phyloP scores from a whole-genome alignment of 2,329 filamentous ascomycete genomes.

The Epichloe hybrida region DNA sequence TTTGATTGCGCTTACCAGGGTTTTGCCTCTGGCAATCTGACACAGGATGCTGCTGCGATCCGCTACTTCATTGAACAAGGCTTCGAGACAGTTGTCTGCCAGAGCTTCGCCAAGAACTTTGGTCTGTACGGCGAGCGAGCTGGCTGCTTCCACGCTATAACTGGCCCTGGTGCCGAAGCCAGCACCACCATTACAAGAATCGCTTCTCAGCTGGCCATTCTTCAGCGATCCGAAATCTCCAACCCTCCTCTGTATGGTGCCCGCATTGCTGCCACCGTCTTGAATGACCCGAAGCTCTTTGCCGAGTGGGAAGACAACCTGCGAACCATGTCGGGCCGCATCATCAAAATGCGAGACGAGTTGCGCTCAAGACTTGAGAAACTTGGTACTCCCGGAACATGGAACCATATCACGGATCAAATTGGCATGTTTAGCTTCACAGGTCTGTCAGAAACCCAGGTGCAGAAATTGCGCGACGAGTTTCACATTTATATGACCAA shows the following conservation, averaged over 20 bases:
- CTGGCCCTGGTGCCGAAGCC: conserved; percentile 56
- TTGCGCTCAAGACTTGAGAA: conserved; percentile 71
- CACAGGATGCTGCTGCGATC: conserved; percentile 78
- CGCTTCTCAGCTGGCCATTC: conserved; percentile 76
- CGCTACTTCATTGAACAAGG: conserved; percentile 88
- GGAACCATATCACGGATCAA: conserved; percentile 96
- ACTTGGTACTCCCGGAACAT: conserved; percentile 73
- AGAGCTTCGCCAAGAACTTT: conserved; percentile 97
- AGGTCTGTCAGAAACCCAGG: conserved; percentile 61
- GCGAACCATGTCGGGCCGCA: conserved; percentile 85
- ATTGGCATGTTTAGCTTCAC: conserved; percentile 99
- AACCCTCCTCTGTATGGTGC: conserved; percentile 94
- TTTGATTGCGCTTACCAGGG: conserved; percentile 98
- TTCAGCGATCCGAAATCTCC: conserved; percentile 94
- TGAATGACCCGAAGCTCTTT: conserved; percentile 75
- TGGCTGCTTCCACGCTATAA: conserved; percentile 90
- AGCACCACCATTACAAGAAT: conserved; percentile 49
- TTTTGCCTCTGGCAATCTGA: conserved; percentile 83
- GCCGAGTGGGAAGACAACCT: conserved; percentile 88
- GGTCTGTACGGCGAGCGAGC: conserved; percentile 94
- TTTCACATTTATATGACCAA: conserved; percentile 87
- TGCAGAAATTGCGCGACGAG: conserved; percentile 53
- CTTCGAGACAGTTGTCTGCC: conserved; percentile 75
- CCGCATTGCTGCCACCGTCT: conserved; percentile 67
- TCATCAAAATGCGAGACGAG: conserved; percentile 77